Evolutionary conservation across 2,329 filamentous ascomycete genomes (phyloP).

Genomic region (Paraconiothyrium brasiliense): DNA sequence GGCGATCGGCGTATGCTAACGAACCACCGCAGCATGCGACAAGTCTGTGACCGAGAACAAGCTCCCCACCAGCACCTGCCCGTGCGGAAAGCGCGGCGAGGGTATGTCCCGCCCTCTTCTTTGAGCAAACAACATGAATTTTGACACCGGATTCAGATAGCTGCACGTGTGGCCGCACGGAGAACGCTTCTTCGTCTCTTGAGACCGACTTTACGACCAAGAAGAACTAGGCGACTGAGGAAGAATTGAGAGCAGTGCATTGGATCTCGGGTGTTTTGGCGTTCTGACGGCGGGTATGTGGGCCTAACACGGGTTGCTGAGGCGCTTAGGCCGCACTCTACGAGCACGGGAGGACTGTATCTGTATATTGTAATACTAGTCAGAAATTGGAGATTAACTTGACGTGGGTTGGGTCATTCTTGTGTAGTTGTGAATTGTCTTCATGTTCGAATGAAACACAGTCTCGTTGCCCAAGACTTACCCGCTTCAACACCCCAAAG

Average conservation of each 20-base stretch:
- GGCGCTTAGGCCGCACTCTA: not conserved
- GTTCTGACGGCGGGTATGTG: constrained; percentile 17
- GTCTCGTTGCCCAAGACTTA: not conserved
- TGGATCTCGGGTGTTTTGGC: constrained; percentile 26
- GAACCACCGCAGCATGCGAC: constrained; percentile 65
- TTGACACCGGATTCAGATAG: constrained; percentile 39
- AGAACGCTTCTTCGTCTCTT: constrained; percentile 67
- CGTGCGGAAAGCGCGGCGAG: constrained; percentile 78
- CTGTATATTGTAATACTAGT: not conserved
- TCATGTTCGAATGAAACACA: not conserved
- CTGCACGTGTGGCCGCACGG: constrained; percentile 84
- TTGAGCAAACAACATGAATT: not conserved
- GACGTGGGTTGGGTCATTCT: not conserved
- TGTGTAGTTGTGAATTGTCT: not conserved
- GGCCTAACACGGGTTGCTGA: not conserved
- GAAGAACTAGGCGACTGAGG: constrained; percentile 51
- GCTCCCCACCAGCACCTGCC: constrained; percentile 73
- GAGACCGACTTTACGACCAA: constrained; percentile 91
- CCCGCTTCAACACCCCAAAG: not conserved
- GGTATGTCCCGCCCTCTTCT: constrained; percentile 55
- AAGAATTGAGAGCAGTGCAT: constrained; percentile 7
- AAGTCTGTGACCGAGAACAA: constrained; percentile 80
- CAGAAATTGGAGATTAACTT: not conserved
- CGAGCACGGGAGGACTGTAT: not conserved
- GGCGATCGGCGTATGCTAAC: constrained; percentile 27